Evolutionary conservation across 1,284 basidiomycete species (phyloP), one percentile per base, ranked within the genome.

Genomic region (Anthracocystis setariae): DNA sequence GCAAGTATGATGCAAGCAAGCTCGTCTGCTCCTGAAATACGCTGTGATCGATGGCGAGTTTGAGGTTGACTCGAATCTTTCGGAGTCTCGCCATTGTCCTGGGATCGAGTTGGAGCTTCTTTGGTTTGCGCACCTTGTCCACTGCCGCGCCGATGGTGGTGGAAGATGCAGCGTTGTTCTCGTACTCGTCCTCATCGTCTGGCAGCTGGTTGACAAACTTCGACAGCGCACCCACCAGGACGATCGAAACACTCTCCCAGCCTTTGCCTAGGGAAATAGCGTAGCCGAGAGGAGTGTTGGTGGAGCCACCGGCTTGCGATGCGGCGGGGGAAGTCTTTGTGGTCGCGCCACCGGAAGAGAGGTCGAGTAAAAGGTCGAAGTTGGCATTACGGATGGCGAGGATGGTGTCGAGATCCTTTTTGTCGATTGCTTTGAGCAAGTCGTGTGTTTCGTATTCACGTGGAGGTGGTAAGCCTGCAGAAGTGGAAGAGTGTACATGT

Each of bases 171-270:
- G 46, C 35, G 1, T 24, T 49, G 29, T 48, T 44, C 24, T 60
- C 48, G 38, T 58, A 60, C 32, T 67, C 62, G 43, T 74, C 70
- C 20, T 74, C 69, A 42, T 73, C 77, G n/a, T 79, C 79, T 1
- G 80, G 79, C 10, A 82, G 68, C 23, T 68, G 63, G 46, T 81
- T 82, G 52, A 82, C 79, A 35, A 79, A 82, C 39, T 76, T 77
- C 13, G 72, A 75, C 3, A 82, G 51, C 1, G 79, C 77, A 13
- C 80, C 80, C 8, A 75, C 69, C 13, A 82, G 50, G 2, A 82
- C 74, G 29, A 81, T 72, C 1, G 66, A 63, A 8, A 74, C 60
- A 13, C 72, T 65, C 43, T 81, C 72, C 63, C 73, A 79, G 23
- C 54, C 66, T 21, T 71, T 72, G 9, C 80, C 80, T 0, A 81